These are phyloP conservation scores for Nakataea oryzae DNA, from an alignment of 2,329 filamentous ascomycete species.

Conservation along the genomic window DNA sequence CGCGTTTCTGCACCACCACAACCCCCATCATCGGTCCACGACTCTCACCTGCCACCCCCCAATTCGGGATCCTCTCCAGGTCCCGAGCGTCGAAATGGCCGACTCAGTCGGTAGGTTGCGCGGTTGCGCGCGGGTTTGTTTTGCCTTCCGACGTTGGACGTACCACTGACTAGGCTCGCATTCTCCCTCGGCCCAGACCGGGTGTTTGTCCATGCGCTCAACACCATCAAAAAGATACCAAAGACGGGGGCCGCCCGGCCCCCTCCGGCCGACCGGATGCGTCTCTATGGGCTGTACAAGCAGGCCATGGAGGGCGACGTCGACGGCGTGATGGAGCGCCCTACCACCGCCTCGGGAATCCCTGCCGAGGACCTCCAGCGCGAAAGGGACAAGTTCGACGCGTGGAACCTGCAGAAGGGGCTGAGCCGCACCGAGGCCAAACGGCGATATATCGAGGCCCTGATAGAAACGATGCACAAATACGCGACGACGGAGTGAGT, in stretches of 20 bases:
- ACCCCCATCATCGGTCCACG: not conserved
- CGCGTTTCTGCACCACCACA: not conserved
- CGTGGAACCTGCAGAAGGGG: constrained; percentile 82
- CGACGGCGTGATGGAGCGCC: constrained; percentile 83
- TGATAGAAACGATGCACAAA: constrained; percentile 94
- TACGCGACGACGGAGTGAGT: constrained; percentile 78
- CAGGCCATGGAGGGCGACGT: constrained; percentile 99
- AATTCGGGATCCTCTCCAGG: not conserved
- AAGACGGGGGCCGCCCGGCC: constrained; percentile 86
- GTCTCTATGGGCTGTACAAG: constrained; percentile 96
- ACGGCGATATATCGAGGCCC: constrained; percentile 80
- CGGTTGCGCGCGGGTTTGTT: not conserved
- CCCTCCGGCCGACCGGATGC: constrained; percentile 72
- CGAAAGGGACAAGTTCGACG: constrained; percentile 73
- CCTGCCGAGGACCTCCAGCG: constrained; percentile 43
- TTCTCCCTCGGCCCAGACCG: constrained; percentile 51
- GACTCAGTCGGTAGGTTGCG: constrained; percentile 39
- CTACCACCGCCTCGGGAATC: constrained; percentile 38
- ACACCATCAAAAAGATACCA: constrained; percentile 95
- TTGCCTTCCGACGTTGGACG: not conserved
- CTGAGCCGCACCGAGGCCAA: constrained; percentile 87
- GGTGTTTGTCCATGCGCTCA: constrained; percentile 97
- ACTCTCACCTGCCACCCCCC: too few relatives aligned
- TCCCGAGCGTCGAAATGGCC: constrained; percentile 24
- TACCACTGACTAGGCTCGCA: not conserved